Evolutionary conservation across 2,329 filamentous ascomycete genomes (phyloP).

Genomic region (Stromatinia cepivora): DNA sequence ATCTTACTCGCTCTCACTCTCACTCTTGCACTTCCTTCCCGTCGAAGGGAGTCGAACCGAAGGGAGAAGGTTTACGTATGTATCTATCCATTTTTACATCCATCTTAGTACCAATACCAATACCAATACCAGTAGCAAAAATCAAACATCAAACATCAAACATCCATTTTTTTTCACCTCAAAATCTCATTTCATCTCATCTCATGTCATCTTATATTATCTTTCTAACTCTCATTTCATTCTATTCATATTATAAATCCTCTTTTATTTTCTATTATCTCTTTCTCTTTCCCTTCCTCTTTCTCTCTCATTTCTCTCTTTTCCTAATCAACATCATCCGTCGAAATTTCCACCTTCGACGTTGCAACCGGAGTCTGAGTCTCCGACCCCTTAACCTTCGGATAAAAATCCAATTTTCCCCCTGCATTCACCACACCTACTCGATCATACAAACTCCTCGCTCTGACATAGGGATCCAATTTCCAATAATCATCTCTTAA

Average conservation of each 20-base stretch:
- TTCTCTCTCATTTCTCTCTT: not conserved
- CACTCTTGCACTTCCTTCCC: no score
- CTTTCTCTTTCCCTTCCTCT: not conserved
- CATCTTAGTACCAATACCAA: no score
- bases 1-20: no score
- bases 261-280: not conserved
- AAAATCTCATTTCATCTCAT: not conserved
- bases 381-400: slow-evolving; percentile 33
- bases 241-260: slow-evolving; percentile 1
- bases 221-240: not conserved
- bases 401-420: slow-evolving; percentile 73
- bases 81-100: no score
- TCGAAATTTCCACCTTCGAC: slow-evolving; percentile 20
- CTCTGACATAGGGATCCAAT: slow-evolving; percentile 82
- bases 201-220: not conserved
- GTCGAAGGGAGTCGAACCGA: no score
- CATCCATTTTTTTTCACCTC: no score
- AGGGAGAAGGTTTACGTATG: no score
- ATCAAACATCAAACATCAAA: no score
- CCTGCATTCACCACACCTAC: slow-evolving; percentile 66
- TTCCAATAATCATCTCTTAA: slow-evolving; percentile 81
- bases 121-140: no score
- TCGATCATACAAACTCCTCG: slow-evolving; percentile 82
- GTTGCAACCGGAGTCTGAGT: slow-evolving; percentile 26
- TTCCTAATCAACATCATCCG: slow-evolving; percentile 38